Conservation (phyloP, 441 rosid species). For the Oxalis stricta region DNA sequence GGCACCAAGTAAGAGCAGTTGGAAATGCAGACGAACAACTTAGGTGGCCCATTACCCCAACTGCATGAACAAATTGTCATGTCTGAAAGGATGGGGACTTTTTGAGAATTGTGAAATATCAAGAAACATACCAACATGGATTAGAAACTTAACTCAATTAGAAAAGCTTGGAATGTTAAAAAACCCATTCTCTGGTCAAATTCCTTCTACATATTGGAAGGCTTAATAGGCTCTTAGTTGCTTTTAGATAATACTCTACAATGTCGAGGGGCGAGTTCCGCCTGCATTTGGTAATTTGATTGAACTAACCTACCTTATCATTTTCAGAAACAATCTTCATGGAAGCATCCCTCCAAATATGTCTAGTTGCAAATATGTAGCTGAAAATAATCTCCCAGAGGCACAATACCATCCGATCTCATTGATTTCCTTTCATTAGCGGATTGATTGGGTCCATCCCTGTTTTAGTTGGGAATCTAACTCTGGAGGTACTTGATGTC, state of each 20-base stretch:
- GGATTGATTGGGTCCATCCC: slow-evolving; percentile 3
- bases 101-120: background rate
- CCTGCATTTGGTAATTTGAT: no score
- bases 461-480: slow-evolving; percentile 6
- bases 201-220: no score
- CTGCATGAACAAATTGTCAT: background rate
- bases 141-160: background rate
- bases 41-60: slow-evolving; percentile 3
- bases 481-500: background rate
- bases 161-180: no score
- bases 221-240: no score
- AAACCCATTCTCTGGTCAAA: no score
- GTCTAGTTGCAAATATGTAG: no score
- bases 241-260: no score
- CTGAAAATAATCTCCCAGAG: no score
- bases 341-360: no score
- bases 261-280: no score
- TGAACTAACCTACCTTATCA: no score
- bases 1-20: background rate
- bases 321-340: no score
- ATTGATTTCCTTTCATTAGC: background rate
- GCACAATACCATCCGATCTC: background rate
- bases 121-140: background rate
- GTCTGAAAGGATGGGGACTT: background rate
- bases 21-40: background rate